Base-by-base conservation (phyloP, 176 grass and related monocot genomes). In the Tuctoria greenei region DNA sequence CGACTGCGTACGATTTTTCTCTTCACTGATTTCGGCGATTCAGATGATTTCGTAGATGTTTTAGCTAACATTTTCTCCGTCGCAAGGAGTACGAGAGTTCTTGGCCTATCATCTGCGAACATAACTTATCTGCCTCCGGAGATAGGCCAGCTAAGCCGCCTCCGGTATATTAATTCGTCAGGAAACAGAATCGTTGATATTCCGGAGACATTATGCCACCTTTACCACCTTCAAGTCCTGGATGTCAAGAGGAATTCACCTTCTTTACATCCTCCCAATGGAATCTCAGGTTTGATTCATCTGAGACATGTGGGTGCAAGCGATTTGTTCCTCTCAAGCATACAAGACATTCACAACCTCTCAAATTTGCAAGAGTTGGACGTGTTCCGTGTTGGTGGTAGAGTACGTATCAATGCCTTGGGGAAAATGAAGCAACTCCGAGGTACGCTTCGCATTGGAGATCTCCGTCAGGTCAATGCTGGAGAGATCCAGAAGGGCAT, bases 311-410 rank as follows among this genome's bases (percentile, higher is more conserved):
- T 85, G 36, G 21, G 27, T 44, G 76, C 76, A 80, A 80, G 76
- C 61, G 76, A 73, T 10, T 21, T 17, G 4, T 80, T 85, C 58
- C 61, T 74, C 68, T 80, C 70, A 2, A 58, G 10, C 52, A 74
- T 80, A 68, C 20, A 50, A 24, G 54, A 61, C 34, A 52, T 85
- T 26, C 54, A 80, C 0, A 28, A 12, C 10, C 62, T 85, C 42
- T 68, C 76, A 61, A 60, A 80, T 61, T 35, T 85, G 70, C 83
- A 85, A 68, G 69, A 79, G 20, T 6, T 85, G 76, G 70, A 80
- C 72, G 52, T 36, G 24, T 42, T 80, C 42, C 5, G 18, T 59
- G 63, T 80, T 38, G 44, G 54, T 12, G 26, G 42, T 25, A 61
- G 3, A 6, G 1, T 20, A 0, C 21, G 15, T 14, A n/a, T 73